Conservation (phyloP, 306 rosid genomes). For the Psophocarpus tetragonolobus region DNA sequence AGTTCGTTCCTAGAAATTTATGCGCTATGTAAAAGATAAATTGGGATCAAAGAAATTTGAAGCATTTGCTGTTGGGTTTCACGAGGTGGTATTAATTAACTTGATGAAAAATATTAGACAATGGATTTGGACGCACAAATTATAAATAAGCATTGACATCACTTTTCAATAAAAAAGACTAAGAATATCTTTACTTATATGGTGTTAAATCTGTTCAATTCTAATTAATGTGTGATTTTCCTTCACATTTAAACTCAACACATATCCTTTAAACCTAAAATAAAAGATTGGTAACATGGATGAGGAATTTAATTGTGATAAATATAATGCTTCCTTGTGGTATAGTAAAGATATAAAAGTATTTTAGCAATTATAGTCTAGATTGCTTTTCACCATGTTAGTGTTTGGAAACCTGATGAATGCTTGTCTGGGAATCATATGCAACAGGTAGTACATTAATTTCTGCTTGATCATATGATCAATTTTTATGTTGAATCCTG, state of each 20-base stretch:
- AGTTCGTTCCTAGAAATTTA: not conserved
- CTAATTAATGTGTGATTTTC: too few relatives aligned
- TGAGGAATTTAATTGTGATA: not conserved
- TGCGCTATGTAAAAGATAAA: not conserved
- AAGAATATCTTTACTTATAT: too few relatives aligned
- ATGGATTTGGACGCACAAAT: too few relatives aligned
- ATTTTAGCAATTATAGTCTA: not conserved
- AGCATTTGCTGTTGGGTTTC: too few relatives aligned
- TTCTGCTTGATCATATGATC: not conserved
- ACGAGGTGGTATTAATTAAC: too few relatives aligned
- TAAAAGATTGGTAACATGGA: not conserved
- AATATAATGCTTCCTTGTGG: not conserved
- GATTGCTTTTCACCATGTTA: not conserved
- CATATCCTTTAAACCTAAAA: not conserved
- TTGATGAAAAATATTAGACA: too few relatives aligned
- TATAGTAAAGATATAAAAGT: not conserved
- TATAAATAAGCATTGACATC: too few relatives aligned
- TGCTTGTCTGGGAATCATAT: not conserved
- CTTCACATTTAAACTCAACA: too few relatives aligned
- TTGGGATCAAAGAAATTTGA: not conserved
- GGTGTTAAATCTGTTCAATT: too few relatives aligned
- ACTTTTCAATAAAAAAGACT: too few relatives aligned
- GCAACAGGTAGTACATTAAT: not conserved
- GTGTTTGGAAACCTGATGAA: not conserved
- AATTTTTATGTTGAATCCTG: not conserved